Base-by-base conservation (phyloP, 768 basidiomycete genomes). In the Lactarius hengduanensis region DNA sequence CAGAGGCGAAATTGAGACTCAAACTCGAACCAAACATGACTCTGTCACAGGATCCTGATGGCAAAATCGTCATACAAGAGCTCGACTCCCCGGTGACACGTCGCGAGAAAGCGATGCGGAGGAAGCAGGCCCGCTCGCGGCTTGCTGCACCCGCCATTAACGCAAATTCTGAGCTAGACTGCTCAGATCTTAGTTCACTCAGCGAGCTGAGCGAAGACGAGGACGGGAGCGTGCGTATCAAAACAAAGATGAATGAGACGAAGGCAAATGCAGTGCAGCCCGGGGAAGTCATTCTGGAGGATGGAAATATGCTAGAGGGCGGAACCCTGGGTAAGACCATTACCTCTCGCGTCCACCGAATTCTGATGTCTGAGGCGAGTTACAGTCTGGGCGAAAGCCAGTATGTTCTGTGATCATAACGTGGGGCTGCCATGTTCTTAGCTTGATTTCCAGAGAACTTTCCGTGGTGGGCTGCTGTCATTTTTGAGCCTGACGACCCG, bases 401-500 rank as follows among this genome's bases (percentile, higher is more conserved):
- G 89, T 88, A 70, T 67, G 86, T 76, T 26, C 32, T 53, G 59
- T 22, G 63, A 40, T 40, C n/a, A 62, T 58, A 54, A 53, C 57
- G 61, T 58, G 57, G 28, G 47, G 22, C 22, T 32, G 66, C 15
- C 26, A 56, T 15, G 30, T 28, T 15, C 30, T 41, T 43, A 8
- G 34, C 47, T 70, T 57, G 59, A 57, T 59, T 10, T 15, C 64
- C 58, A 92, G 92, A 79, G 41, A 83, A 87, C 0, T 95, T 81
- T 71, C 94, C 94, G 1, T 96, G 88, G 87, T 96, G 90, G 88
- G 92, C 94, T 47, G 94, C 88, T 10, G 86, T 91, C 10, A 83
- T 95, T 18, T 88, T 82, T 60, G 85, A 87, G 30, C 81, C 83
- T 10, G 84, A 87, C 47, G 84, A 89, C 57, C 75, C 79, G 1